phyloP scores from a whole-genome alignment of 345 rosid species.

The Clarkia xantiana region DNA sequence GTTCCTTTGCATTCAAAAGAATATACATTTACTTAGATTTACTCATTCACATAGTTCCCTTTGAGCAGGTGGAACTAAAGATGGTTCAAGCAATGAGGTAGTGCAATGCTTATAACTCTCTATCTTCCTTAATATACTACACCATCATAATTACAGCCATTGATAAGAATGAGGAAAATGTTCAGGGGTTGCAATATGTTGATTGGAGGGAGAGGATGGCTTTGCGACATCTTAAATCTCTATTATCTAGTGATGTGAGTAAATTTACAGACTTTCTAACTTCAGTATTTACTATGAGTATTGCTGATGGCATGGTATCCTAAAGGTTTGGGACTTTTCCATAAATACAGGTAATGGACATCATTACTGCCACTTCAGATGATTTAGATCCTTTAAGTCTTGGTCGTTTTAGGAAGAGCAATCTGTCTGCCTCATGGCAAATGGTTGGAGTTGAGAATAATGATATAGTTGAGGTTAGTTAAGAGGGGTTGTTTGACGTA shows the following conservation, averaged over 20 bases:
- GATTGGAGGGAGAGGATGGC: slow-evolving; percentile 86
- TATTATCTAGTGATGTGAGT: slow-evolving; percentile 70
- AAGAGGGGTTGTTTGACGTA: background rate
- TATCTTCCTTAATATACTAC: background rate
- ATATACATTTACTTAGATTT: no score
- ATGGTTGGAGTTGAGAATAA: slow-evolving; percentile 21
- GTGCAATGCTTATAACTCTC: slow-evolving; percentile 1
- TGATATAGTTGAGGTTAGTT: slow-evolving; percentile 10
- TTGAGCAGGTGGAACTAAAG: no score
- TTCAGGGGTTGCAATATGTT: slow-evolving; percentile 11
- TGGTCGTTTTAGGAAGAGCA: slow-evolving; percentile 63
- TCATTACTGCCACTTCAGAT: slow-evolving; percentile 46
- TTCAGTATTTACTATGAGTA: no score
- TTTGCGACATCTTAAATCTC: slow-evolving; percentile 41
- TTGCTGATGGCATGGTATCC: no score
- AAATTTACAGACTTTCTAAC: slow-evolving; percentile 3
- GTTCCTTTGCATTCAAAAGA: no score
- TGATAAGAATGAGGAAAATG: slow-evolving; percentile 1
- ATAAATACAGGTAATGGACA: slow-evolving; percentile 49
- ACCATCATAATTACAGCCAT: no score
- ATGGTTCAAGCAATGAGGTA: no score
- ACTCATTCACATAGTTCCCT: no score
- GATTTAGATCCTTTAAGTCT: slow-evolving; percentile 78
- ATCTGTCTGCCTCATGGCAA: slow-evolving; percentile 72
- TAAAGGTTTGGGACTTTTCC: background rate